Percentiles rank a stretch among this genome's conserved stretches.
phyloP scores from a whole-genome alignment of 495 filamentous ascomycete species.

The Hamigera avellanea region DNA sequence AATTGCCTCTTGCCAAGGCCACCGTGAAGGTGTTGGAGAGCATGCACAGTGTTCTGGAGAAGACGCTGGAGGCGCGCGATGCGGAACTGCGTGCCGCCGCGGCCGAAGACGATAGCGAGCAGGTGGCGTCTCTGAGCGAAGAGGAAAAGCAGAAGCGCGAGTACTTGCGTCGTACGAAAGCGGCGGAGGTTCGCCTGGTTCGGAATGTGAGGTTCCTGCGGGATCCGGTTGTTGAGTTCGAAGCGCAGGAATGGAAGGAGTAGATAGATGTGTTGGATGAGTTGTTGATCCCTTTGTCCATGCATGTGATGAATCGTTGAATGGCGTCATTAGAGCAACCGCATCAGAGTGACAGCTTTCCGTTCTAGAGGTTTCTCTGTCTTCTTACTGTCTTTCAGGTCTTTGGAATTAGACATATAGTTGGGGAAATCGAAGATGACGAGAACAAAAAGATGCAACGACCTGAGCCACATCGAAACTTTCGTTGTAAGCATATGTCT shows the following conservation, averaged over 20 bases:
- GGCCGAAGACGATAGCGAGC: slow-evolving; percentile 6
- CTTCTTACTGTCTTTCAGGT: no score
- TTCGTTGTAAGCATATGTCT: no score
- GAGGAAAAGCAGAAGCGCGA: slow-evolving; percentile 47
- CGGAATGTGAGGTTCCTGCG: slow-evolving; percentile 55
- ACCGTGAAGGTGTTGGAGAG: slow-evolving; percentile 81
- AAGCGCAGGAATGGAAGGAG: slow-evolving; percentile 24
- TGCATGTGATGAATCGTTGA: no score
- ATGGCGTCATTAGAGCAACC: no score
- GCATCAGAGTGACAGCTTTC: no score
- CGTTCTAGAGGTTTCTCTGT: no score
- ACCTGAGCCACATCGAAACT: no score
- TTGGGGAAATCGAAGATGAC: no score
- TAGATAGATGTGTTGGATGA: background rate
- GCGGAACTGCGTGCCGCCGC: slow-evolving; percentile 27
- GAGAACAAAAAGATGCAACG: no score
- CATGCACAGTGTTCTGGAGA: slow-evolving; percentile 77
- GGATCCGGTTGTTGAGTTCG: slow-evolving; percentile 39
- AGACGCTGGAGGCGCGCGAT: slow-evolving; percentile 62
- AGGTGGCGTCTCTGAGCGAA: slow-evolving; percentile 18
- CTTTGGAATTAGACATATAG: no score
- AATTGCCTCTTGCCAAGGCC: slow-evolving; percentile 72
- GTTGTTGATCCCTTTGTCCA: background rate
- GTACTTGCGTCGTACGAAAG: slow-evolving; percentile 58
- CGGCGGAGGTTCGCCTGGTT: slow-evolving; percentile 70